Base-by-base conservation (phyloP, 345 rosid species). In the Sisymbrium irio region DNA sequence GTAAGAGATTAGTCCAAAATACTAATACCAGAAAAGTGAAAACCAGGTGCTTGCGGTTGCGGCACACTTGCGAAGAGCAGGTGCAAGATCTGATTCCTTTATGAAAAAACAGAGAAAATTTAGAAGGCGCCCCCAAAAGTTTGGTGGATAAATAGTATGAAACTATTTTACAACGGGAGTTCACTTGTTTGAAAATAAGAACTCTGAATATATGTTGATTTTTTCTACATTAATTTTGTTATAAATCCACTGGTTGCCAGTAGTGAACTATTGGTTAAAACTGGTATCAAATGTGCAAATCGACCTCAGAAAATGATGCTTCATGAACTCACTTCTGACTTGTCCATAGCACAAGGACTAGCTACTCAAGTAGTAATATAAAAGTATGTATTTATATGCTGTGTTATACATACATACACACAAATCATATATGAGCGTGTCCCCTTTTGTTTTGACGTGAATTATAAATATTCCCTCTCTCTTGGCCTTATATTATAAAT, bases 391-490 rank as follows among this genome's bases (percentile, higher is more conserved):
- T 13, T 30, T 41, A 50, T 61, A 33, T 67, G 73, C 30, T 60
- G 68, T 60, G 67, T 44, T 28, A 15, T 6, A 18, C 7, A 76
- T 22, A 61, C 44, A 54, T 18, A 74, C 14, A 54, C 17, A 12
- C 10, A 14, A 27, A 27, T 12, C 40, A 45, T 44, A 53, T 18
- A 67, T 62, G 64, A 55, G 22, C 47, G 72, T 57, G 67, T 41
- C 65, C 20, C n/a, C n/a, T 77, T 32, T 71, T 71, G 67, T 71
- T 77, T 65, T 32, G 65, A 65, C 54, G 77, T 49, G 77, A 65
- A 47, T n/a, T 30, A 49, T 47, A 65, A 77, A 71, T 77, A 77
- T 77, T 77, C 77, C 44, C 41, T 51, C 10, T 49, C 25, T 71
- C 66, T 71, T 77, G 67, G 57, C 76, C 14, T 77, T 77, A 39